Conservation (phyloP, 257 asterid genomes). For the Coffea canephora region DNA sequence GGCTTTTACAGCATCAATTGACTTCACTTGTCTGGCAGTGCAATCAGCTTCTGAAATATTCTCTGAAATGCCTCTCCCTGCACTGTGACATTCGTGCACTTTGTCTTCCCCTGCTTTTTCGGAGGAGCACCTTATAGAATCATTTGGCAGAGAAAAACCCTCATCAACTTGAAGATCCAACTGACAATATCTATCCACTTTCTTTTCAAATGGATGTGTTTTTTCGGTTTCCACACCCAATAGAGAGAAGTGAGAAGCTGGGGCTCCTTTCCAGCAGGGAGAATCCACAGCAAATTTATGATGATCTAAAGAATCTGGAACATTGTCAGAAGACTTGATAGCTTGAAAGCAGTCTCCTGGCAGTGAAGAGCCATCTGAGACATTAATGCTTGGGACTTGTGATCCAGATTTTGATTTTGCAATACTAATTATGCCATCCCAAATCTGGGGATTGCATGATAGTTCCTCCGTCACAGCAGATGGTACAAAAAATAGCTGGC, state of each 20-base stretch:
- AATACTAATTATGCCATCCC: constrained; percentile 25
- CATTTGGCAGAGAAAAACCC: constrained; percentile 29
- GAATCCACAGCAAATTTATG: constrained; percentile 73
- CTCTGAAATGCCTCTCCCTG: constrained; percentile 26
- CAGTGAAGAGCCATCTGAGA: constrained; percentile 25
- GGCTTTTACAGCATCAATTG: too few species aligned
- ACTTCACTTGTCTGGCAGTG: too few species aligned
- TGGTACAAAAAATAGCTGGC: constrained; percentile 22
- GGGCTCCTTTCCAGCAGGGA: constrained; percentile 97
- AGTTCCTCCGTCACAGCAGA: constrained; percentile 25
- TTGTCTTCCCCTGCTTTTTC: constrained; percentile 33
- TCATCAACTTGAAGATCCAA: constrained; percentile 34
- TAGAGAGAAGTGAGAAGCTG: constrained; percentile 49
- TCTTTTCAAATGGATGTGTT: constrained; percentile 28
- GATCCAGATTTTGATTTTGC: constrained; percentile 35
- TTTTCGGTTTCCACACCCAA: constrained; percentile 48
- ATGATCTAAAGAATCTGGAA: constrained; percentile 60
- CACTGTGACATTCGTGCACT: constrained; percentile 28
- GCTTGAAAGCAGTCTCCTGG: constrained; percentile 34
- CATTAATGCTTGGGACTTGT: constrained; percentile 33
- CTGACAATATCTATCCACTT: constrained; percentile 31
- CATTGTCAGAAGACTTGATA: constrained; percentile 36
- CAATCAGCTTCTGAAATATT: constrained; percentile 31
- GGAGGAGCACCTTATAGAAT: constrained; percentile 30
- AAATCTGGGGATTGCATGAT: constrained; percentile 28